These are phyloP conservation scores for Corymbia citriodora DNA, from an alignment of 441 rosid species.

Conservation along the genomic window DNA sequence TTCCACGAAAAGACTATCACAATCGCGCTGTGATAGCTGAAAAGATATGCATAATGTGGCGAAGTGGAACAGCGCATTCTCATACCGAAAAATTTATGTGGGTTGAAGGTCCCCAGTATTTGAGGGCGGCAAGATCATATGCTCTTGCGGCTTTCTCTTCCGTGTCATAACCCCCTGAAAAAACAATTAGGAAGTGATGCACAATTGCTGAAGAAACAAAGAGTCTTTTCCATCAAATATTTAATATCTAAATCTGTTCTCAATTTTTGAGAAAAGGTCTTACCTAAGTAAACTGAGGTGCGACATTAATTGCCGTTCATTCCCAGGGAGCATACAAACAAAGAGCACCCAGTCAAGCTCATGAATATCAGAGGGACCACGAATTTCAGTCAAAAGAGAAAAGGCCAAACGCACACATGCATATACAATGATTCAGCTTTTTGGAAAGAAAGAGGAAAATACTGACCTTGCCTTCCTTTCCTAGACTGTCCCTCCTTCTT, in stretches of 20 bases:
- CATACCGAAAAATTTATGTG: conserved; percentile 80
- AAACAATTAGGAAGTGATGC: not conserved
- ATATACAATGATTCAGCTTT: not conserved
- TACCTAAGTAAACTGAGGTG: conserved; percentile 80
- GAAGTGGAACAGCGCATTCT: not conserved
- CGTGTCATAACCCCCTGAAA: conserved; percentile 91
- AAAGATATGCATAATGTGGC: not conserved
- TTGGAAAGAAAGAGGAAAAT: not conserved
- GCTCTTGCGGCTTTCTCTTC: conserved; percentile 96
- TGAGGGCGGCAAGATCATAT: conserved; percentile 94
- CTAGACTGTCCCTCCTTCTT: conserved; percentile 97
- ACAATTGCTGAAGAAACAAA: not conserved
- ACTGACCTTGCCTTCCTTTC: conserved; percentile 96
- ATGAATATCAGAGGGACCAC: not conserved
- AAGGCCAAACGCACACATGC: not conserved
- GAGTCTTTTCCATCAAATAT: not conserved
- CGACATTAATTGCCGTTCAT: conserved; percentile 29
- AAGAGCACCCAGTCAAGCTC: conserved; percentile 6
- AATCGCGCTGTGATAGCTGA: not conserved
- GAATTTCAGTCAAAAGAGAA: conserved; percentile 6
- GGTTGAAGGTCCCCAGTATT: conserved; percentile 93
- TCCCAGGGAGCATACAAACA: conserved; percentile 24
- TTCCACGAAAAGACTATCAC: not conserved
- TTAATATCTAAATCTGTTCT: not conserved
- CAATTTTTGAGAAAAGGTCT: not conserved